phyloP scores from a whole-genome alignment of 2,329 filamentous ascomycete species.

The Pseudovirgaria hyperparasitica region DNA sequence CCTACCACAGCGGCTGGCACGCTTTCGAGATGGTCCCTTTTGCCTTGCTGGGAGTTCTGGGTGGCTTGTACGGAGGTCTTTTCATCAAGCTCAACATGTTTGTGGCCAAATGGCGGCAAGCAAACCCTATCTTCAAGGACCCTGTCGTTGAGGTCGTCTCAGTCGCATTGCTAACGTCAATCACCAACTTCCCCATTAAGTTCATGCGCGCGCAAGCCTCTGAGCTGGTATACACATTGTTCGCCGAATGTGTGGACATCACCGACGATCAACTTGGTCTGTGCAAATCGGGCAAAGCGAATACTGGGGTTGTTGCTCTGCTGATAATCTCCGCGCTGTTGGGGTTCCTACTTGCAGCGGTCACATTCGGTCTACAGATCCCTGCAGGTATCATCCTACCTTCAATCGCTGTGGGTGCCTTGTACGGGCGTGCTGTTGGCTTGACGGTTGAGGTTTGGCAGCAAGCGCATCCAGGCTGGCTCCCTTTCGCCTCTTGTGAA shows the following conservation, averaged over 20 bases:
- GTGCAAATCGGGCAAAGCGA: conserved; percentile 75
- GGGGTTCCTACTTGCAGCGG: conserved; percentile 70
- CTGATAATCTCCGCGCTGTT: conserved; percentile 70
- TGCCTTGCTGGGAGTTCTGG: conserved; percentile 70
- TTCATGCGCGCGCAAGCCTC: conserved; percentile 92
- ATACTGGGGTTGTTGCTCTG: conserved; percentile 68
- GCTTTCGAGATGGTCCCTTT: conserved; percentile 89
- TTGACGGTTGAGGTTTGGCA: conserved; percentile 86
- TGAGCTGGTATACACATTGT: conserved; percentile 82
- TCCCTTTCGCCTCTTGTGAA: conserved; percentile 69
- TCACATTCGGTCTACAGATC: conserved; percentile 90
- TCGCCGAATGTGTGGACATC: conserved; percentile 75
- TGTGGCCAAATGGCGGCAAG: conserved; percentile 68
- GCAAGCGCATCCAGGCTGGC: conserved; percentile 58
- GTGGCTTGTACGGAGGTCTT: conserved; percentile 85
- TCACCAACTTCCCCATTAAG: conserved; percentile 90
- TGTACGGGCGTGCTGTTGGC: conserved; percentile 79
- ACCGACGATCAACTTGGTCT: conserved; percentile 80
- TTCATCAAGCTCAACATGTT: conserved; percentile 94
- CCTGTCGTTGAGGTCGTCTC: conserved; percentile 69
- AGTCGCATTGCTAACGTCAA: conserved; percentile 69
- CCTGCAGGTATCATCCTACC: conserved; percentile 92
- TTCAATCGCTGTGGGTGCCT: conserved; percentile 87
- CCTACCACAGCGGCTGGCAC: conserved; percentile 85
- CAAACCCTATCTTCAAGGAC: conserved; percentile 49